Percentiles rank a stretch among this genome's conserved stretches.
These are phyloP conservation scores for Mucor indicus DNA, from an alignment of 371 early-diverging fungal genomes.

Conservation along the genomic window DNA sequence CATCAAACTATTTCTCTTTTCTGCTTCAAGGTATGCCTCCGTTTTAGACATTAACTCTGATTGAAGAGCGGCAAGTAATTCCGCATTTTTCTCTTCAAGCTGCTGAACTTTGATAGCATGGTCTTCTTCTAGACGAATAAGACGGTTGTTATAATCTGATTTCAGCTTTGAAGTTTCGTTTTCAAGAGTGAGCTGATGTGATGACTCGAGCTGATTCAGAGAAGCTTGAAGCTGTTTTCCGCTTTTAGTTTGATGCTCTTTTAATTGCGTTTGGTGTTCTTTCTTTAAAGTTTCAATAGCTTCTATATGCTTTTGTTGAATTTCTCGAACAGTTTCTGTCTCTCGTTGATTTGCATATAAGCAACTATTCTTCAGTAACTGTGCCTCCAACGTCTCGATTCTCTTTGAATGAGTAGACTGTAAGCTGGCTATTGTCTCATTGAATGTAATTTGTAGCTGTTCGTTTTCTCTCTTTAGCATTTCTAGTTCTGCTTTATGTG, in stretches of 20 bases:
- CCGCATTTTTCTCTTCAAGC: neutral
- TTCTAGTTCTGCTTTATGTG: too few relatives aligned
- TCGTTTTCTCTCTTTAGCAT: too few relatives aligned
- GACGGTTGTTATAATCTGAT: neutral
- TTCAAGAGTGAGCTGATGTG: neutral
- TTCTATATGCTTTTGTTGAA: conserved; percentile 2
- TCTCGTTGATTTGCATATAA: too few relatives aligned
- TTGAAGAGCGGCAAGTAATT: neutral
- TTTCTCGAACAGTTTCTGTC: neutral
- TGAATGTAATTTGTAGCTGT: too few relatives aligned
- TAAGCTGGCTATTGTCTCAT: too few relatives aligned
- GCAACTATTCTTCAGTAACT: too few relatives aligned
- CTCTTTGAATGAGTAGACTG: too few relatives aligned
- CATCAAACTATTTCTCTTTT: conserved; percentile 2
- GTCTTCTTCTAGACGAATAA: neutral
- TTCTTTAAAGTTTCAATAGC: conserved; percentile 10
- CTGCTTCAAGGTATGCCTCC: neutral
- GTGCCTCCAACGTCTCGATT: too few relatives aligned
- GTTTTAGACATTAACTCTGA: neutral
- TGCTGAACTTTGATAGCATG: neutral
- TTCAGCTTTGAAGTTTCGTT: neutral
- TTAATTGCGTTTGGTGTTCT: conserved; percentile 6
- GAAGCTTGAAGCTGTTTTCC: conserved; percentile 1
- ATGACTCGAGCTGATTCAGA: conserved; percentile 1
- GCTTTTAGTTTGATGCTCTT: neutral